Conservation (phyloP, 1,139 yeast species). For the Yamadazyma sp. region DNA sequence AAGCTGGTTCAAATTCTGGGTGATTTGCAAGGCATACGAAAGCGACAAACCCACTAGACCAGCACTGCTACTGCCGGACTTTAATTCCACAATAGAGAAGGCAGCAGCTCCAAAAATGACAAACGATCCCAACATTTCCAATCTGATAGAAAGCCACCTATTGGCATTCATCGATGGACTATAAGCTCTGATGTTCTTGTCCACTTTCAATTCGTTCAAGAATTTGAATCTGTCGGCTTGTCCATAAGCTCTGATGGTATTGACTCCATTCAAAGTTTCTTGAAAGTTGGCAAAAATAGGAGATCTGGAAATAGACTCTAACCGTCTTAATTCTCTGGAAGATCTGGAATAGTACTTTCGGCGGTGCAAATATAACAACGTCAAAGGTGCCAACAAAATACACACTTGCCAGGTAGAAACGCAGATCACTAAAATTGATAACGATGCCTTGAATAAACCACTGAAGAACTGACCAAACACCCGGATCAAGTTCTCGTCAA, state of each 20-base stretch:
- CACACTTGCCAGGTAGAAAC: conserved; percentile 28
- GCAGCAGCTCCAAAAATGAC: conserved; percentile 29
- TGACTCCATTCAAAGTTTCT: conserved; percentile 37
- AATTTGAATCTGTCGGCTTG: conserved; percentile 28
- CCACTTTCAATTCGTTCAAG: conserved; percentile 21
- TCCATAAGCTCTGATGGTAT: conserved; percentile 33
- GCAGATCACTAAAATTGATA: conserved; percentile 28
- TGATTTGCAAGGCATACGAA: conserved; percentile 34
- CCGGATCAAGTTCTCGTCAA: conserved; percentile 31
- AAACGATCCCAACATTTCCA: conserved; percentile 32
- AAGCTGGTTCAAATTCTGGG: conserved; percentile 28
- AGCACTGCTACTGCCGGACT: conserved; percentile 12
- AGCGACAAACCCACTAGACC: conserved; percentile 37
- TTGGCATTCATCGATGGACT: conserved; percentile 24
- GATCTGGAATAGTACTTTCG: conserved; percentile 33
- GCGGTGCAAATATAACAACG: conserved; percentile 27
- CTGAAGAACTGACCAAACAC: conserved; percentile 23
- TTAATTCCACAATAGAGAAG: conserved; percentile 13
- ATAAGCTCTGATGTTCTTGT: conserved; percentile 21
- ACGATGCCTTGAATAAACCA: conserved; percentile 22
- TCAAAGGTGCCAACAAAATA: conserved; percentile 21
- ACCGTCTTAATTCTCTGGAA: conserved; percentile 36
- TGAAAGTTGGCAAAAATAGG: conserved; percentile 38
- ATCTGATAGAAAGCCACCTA: conserved; percentile 40
- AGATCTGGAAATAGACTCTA: conserved; percentile 29